Evolutionary conservation across 257 asterid species (phyloP).

Genomic region (Solanum rostratum): DNA sequence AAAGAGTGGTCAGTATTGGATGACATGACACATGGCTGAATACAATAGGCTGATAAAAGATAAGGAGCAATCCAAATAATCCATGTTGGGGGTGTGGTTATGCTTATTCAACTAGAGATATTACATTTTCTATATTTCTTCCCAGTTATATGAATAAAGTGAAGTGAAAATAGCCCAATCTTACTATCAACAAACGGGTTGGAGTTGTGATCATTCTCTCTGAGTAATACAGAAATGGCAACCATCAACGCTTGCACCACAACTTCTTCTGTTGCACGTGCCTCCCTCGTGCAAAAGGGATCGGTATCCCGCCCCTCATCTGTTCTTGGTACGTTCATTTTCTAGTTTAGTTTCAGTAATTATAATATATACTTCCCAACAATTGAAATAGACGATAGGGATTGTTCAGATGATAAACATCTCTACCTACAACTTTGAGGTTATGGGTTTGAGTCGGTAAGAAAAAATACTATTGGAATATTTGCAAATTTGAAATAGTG

Average conservation of each 20-base stretch:
- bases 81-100: neutral
- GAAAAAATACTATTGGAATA: no score
- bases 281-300: conserved; percentile 43
- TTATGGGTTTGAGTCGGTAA: no score
- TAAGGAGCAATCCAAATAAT: conserved; percentile 1
- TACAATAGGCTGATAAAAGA: neutral
- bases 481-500: no score
- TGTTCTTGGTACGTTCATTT: conserved; percentile 29
- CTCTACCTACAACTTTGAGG: no score
- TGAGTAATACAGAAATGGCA: neutral
- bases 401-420: no score
- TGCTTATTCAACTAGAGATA: neutral
- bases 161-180: neutral
- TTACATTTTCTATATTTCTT: neutral
- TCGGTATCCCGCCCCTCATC: conserved; percentile 20
- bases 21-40: neutral
- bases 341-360: neutral
- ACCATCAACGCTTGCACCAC: conserved; percentile 59
- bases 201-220: neutral
- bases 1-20: neutral
- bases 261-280: conserved; percentile 44
- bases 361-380: neutral
- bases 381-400: no score
- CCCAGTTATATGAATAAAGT: neutral
- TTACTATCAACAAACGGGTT: neutral